Base-by-base conservation (phyloP, 805 yeast genomes). In the Ogataea zsoltii region DNA sequence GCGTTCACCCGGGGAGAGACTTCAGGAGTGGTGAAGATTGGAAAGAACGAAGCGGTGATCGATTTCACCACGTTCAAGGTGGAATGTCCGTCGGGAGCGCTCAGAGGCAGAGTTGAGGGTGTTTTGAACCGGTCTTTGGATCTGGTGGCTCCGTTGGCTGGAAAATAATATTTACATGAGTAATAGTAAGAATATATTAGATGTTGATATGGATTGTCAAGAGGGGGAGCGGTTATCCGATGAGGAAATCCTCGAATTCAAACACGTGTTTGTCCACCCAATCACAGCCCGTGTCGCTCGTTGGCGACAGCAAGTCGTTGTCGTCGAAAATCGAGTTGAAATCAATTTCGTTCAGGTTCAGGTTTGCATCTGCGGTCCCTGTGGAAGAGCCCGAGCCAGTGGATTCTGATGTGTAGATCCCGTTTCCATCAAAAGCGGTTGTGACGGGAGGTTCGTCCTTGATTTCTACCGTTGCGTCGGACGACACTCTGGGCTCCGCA, bases 31-130 rank as follows among this genome's bases (percentile, higher is more conserved):
- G 77, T 94, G 12, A 76, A 74, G 26, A 82, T 92, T 41, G 98
- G 96, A 32, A 83, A 82, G 47, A 79, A 76, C 49, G 82, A 72
- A 37, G 98, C 97, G 1, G 67, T 66, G 7, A 78, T 94, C 14
- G 77, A 83, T 53, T 88, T 84, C 54, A 60, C 70, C 2, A 77
- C 76, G 29, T 75, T 90, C 65, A 71, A 75, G 4, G 96, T 92
- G 1, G 65, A 60, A 3, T 88, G 97, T 59, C 67, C 79, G 1
- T 83, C 91, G 1, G 82, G 80, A 44, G 91, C 90, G 1, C 68
- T 94, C 45, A 80, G 80, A 53, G 92, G 88, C 47, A 78, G 99
- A 59, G 82, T 94, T 1, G 88, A 83, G 51, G 91, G 86, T 53
- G 83, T 92, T 16, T 68, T 94, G 48, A 80, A 77, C 35, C 77